phyloP scores from a whole-genome alignment of 306 rosid species.

The Cucurbita pepo region DNA sequence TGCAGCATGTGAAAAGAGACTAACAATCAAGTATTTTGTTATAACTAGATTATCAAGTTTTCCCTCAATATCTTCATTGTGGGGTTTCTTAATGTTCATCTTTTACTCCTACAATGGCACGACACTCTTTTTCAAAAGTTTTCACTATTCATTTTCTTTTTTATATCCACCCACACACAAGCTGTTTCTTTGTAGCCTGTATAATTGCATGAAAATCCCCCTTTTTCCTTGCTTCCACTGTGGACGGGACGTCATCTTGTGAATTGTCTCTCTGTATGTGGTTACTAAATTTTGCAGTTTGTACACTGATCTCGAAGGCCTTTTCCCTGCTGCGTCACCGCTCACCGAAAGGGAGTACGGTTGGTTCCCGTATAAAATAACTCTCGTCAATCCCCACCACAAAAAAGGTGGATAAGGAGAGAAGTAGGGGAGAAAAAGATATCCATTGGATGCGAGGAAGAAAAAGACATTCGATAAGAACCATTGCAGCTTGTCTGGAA shows the following conservation, averaged over 20 bases:
- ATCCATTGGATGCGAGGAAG: not conserved
- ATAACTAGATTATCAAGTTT: not conserved
- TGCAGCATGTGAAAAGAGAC: constrained; percentile 44
- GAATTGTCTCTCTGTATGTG: not conserved
- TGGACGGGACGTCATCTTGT: not conserved
- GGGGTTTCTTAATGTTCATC: not conserved
- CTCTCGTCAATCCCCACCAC: not conserved
- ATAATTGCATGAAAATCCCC: not conserved
- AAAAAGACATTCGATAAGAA: not conserved
- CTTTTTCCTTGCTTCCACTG: not conserved
- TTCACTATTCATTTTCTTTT: not conserved
- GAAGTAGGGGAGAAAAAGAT: not conserved
- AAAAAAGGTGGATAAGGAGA: not conserved
- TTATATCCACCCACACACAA: not conserved
- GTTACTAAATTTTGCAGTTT: not conserved
- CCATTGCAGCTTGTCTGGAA: not conserved
- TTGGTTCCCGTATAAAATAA: not conserved
- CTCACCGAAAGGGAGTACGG: not conserved
- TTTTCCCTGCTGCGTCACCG: not conserved
- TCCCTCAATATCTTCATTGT: not conserved
- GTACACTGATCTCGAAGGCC: not conserved
- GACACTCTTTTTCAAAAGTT: not conserved
- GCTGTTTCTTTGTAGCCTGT: not conserved
- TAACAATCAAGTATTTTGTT: constrained; percentile 7
- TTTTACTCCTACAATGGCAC: not conserved